Percentiles rank a stretch among this genome's conserved stretches.
phyloP scores from a whole-genome alignment of 495 filamentous ascomycete species.

The Trypethelium eluteriae region DNA sequence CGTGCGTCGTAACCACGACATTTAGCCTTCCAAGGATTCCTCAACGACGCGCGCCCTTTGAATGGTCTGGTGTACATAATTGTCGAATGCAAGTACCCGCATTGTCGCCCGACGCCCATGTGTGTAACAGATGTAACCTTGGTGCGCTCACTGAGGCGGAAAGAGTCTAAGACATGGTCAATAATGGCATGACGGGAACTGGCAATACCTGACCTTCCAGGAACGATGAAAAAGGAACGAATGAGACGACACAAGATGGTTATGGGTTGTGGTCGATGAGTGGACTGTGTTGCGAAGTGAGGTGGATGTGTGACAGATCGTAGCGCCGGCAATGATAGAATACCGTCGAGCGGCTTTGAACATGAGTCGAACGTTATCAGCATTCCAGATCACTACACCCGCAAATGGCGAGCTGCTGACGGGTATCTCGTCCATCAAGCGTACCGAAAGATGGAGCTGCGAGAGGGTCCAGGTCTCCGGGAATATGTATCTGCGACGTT shows the following conservation, averaged over 20 bases:
- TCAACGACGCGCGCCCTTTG: not conserved
- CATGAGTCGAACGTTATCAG: not conserved
- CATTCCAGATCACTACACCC: not conserved
- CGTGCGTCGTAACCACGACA: not conserved
- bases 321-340: not conserved
- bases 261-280: not conserved
- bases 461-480: not conserved
- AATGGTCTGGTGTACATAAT: not conserved
- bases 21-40: not conserved
- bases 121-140: conserved; percentile 5
- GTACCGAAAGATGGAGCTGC: not conserved
- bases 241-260: not conserved
- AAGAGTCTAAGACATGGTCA: conserved; percentile 4
- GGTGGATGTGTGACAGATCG: not conserved
- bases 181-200: not conserved
- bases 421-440: conserved; percentile 4
- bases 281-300: not conserved
- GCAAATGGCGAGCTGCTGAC: not conserved
- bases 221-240: not conserved
- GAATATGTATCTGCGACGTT: not conserved
- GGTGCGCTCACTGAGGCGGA: not conserved
- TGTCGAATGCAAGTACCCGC: not conserved
- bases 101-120: not conserved
- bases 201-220: not conserved
- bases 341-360: not conserved